These are phyloP conservation scores for Linnemannia hyalina DNA, from an alignment of 192 early-diverging fungal genomes.

Conservation along the genomic window DNA sequence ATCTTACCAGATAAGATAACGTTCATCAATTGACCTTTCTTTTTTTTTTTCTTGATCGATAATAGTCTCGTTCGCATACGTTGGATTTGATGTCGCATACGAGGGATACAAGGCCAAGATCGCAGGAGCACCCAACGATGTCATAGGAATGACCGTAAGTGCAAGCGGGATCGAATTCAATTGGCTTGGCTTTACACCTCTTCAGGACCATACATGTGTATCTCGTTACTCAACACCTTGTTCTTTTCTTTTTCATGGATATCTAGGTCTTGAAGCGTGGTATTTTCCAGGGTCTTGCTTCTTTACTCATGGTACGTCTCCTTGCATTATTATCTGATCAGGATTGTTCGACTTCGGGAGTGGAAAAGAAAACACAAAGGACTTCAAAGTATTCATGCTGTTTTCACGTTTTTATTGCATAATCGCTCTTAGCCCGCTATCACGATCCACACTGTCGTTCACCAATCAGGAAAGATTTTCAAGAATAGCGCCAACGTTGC, in stretches of 20 bases:
- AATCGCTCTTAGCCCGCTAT: conserved; percentile 61
- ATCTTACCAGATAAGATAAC: not conserved
- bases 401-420: not conserved
- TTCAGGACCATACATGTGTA: not conserved
- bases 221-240: not conserved
- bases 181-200: not conserved
- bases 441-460: conserved; percentile 77
- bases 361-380: not conserved
- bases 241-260: not conserved
- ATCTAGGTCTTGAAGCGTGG: conserved; percentile 63
- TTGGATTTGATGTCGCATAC: conserved; percentile 72
- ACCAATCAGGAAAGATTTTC: conserved; percentile 44
- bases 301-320: conserved; percentile 55
- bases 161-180: not conserved
- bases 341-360: not conserved
- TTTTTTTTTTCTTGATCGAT: not conserved
- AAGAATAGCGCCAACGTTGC: conserved; percentile 66
- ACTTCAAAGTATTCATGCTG: not conserved
- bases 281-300: conserved; percentile 75
- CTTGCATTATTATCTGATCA: not conserved
- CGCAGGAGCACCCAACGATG: conserved; percentile 57
- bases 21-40: not conserved
- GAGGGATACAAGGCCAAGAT: conserved; percentile 69
- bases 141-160: conserved; percentile 57
- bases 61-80: conserved; percentile 69